These are phyloP conservation scores for Leucoagaricus sp. DNA, from an alignment of 1,284 basidiomycete genomes.

Conservation along the genomic window DNA sequence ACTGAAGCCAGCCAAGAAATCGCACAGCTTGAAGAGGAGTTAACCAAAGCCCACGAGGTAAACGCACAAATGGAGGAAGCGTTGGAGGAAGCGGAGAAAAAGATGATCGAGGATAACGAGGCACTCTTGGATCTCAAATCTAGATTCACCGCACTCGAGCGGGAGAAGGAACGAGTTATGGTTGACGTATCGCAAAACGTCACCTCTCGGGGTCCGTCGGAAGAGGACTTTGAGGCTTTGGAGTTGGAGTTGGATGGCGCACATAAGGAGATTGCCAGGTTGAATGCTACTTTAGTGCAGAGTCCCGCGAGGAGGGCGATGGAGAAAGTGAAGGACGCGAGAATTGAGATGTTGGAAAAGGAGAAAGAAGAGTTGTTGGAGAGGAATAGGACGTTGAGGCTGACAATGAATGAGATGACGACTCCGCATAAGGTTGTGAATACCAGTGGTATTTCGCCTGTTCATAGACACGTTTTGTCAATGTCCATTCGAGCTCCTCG, in stretches of 20 bases:
- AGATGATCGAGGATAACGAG: slow-evolving; percentile 63
- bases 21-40: slow-evolving; percentile 53
- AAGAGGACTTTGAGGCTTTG: slow-evolving; percentile 60
- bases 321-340: slow-evolving; percentile 70
- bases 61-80: slow-evolving; percentile 71
- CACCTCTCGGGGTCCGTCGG: slow-evolving; percentile 36
- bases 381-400: slow-evolving; percentile 59
- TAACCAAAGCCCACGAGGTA: slow-evolving; percentile 51
- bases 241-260: slow-evolving; percentile 82
- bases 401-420: slow-evolving; percentile 45
- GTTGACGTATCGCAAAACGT: slow-evolving; percentile 35
- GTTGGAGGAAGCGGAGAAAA: slow-evolving; percentile 65
- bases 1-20: slow-evolving; percentile 49
- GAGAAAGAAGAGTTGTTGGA: slow-evolving; percentile 76
- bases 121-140: slow-evolving; percentile 51
- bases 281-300: slow-evolving; percentile 68
- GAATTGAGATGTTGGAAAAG: slow-evolving; percentile 72
- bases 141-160: slow-evolving; percentile 57
- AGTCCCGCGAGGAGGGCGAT: slow-evolving; percentile 77
- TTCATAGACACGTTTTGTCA: slow-evolving; percentile 68
- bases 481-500: slow-evolving; percentile 68
- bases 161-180: slow-evolving; percentile 48
- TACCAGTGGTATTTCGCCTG: slow-evolving; percentile 63
- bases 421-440: slow-evolving; percentile 60
- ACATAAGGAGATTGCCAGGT: slow-evolving; percentile 75